Base-by-base conservation (phyloP, 371 early-diverging fungal genomes). In the Mortierella sp. region DNA sequence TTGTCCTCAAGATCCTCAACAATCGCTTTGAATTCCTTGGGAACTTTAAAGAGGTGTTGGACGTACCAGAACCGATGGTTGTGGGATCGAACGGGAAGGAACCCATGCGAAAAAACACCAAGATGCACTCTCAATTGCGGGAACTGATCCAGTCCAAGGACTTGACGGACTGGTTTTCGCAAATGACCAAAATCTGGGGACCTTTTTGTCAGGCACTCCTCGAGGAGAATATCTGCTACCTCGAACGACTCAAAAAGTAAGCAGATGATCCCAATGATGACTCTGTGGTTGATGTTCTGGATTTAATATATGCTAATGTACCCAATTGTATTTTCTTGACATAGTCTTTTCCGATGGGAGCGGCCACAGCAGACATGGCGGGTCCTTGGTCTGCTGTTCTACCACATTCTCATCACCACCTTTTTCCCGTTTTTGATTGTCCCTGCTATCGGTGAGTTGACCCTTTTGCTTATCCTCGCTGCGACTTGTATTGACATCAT, bases 171-270 rank as follows among this genome's bases (percentile, higher is more conserved):
- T 83, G 84, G 84, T 64, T 78, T 11, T 78, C 79, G 6, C 79
- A 75, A 52, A 73, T 79, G 79, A 79, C 53, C 41, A 83, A 76
- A 64, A 76, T 79, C 47, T 83, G 84, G 84, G 84, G 84, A 10
- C 84, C 84, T 1, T 83, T 73, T 41, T 64, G 47, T 7, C 84
- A 83, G 64, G 79, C 79, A n/a, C 31, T 83, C 29, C 53, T 75
- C 26, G 84, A 83, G n/a, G 84, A 78, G 61, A 76, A 78, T 24
- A 66, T 83, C 44, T 41, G 67, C 44, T 83, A 83, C 47, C 34
- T 83, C 22, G 84, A 83, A 64, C 72, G 84, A 41, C 14, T 79
- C 52, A 83, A 73, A 55, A 83, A 83, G 83, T 82, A 70, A 43
- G 77, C 26, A 19, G 19, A 8, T 22, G n/a, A n/a, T n/a, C n/a